Conservation (phyloP, 805 yeast genomes). For the Barnettozyma sucrosica region DNA sequence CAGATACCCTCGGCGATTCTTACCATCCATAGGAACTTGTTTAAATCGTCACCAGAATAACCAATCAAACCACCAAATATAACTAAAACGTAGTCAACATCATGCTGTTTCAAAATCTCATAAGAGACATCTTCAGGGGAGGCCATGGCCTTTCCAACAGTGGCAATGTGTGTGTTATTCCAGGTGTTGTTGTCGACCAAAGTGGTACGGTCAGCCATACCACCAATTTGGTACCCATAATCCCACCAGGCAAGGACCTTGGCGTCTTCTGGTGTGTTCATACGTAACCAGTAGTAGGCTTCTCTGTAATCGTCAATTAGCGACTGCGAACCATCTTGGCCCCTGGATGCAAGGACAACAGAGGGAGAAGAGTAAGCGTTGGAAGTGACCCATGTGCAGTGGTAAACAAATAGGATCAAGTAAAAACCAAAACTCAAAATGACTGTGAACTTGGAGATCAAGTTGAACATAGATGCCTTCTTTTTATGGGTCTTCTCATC, state of each 20-base stretch:
- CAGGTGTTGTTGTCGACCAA: slow-evolving; percentile 98
- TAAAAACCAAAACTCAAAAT: slow-evolving; percentile 65
- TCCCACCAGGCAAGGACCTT: slow-evolving; percentile 99
- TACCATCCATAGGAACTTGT: slow-evolving; percentile 98
- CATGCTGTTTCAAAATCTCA: slow-evolving; percentile 81
- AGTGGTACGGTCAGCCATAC: slow-evolving; percentile 99
- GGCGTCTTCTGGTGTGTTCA: slow-evolving; percentile 96
- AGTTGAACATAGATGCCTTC: slow-evolving; percentile 14
- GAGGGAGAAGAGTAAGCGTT: slow-evolving; percentile 97
- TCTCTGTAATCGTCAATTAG: slow-evolving; percentile 96
- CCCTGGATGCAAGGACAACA: slow-evolving; percentile 80
- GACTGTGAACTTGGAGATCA: slow-evolving; percentile 57
- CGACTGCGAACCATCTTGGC: slow-evolving; percentile 78
- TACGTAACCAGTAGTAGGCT: slow-evolving; percentile 97
- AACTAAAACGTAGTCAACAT: slow-evolving; percentile 89
- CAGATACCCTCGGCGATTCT: slow-evolving; percentile 98
- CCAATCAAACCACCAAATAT: slow-evolving; percentile 94
- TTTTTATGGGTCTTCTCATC: slow-evolving; percentile 11
- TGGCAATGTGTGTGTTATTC: slow-evolving; percentile 99
- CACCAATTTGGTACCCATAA: slow-evolving; percentile 98
- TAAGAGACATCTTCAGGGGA: slow-evolving; percentile 84
- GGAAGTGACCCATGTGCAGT: slow-evolving; percentile 96
- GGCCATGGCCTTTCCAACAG: slow-evolving; percentile 97
- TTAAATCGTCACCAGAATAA: slow-evolving; percentile 92
- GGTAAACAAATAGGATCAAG: slow-evolving; percentile 76